Conservation (phyloP, 2,329 filamentous ascomycete species). For the Metarhizium rileyi region DNA sequence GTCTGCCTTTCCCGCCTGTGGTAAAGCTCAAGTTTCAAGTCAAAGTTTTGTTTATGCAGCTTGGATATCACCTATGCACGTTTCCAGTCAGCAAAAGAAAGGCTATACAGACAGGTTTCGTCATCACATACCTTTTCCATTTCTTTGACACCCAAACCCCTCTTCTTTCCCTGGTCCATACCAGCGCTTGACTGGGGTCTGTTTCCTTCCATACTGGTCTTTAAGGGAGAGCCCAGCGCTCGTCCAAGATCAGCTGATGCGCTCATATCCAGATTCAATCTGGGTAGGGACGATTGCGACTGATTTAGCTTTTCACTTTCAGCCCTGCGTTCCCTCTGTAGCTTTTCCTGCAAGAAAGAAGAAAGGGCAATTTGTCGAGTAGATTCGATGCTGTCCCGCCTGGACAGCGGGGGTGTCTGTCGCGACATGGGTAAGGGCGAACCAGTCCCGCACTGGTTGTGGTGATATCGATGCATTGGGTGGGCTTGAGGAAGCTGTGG, state of each 20-base stretch:
- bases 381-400: constrained; percentile 32
- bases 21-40: constrained; percentile 63
- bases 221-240: constrained; percentile 30
- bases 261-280: constrained; percentile 27
- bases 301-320: constrained; percentile 34
- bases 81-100: neutral
- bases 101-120: neutral
- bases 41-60: constrained; percentile 67
- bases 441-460: constrained; percentile 24
- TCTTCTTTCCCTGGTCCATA: constrained; percentile 33
- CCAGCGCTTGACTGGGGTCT: constrained; percentile 34
- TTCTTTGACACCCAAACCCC: constrained; percentile 53
- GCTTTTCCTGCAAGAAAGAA: constrained; percentile 43
- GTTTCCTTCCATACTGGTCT: constrained; percentile 23
- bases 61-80: constrained; percentile 48
- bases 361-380: constrained; percentile 33
- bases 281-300: constrained; percentile 21
- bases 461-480: constrained; percentile 30
- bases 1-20: constrained; percentile 57
- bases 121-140: constrained; percentile 49
- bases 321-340: constrained; percentile 40
- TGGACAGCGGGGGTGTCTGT: constrained; percentile 31
- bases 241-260: constrained; percentile 28
- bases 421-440: constrained; percentile 29
- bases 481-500: constrained; percentile 26